Conservation (phyloP, 768 basidiomycete species). For the Auricularia auricula-judae region DNA sequence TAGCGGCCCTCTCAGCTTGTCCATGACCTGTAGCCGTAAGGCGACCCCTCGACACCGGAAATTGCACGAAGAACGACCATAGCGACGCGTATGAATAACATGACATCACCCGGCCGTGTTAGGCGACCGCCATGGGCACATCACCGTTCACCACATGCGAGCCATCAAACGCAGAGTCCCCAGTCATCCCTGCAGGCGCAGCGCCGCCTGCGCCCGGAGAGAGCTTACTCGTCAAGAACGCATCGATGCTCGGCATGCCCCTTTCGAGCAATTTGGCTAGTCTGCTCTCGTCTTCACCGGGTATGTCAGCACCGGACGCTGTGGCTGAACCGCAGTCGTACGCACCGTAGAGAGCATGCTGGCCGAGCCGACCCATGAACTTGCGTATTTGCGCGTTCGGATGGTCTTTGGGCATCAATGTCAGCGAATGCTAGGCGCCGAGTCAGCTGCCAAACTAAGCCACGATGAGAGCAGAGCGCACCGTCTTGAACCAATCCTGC, state of each 20-base stretch:
- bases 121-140: neutral
- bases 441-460: neutral
- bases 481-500: slow-evolving; percentile 10
- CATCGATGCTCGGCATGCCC: neutral
- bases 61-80: neutral
- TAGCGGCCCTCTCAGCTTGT: too few species aligned
- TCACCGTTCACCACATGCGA: neutral
- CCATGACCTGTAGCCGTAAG: too few species aligned
- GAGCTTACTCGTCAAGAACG: neutral
- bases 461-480: slow-evolving; percentile 15
- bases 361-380: neutral
- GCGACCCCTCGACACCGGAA: neutral
- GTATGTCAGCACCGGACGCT: neutral
- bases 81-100: neutral
- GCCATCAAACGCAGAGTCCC: neutral
- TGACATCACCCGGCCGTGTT: neutral
- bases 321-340: neutral
- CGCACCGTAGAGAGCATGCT: neutral
- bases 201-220: neutral
- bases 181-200: neutral
- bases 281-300: neutral
- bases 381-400: neutral
- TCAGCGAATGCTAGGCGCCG: slow-evolving; percentile 3
- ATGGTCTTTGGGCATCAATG: slow-evolving; percentile 6
- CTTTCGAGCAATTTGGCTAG: neutral